Base-by-base conservation (phyloP, 2,329 filamentous ascomycete species). In the Cordyceps militaris region DNA sequence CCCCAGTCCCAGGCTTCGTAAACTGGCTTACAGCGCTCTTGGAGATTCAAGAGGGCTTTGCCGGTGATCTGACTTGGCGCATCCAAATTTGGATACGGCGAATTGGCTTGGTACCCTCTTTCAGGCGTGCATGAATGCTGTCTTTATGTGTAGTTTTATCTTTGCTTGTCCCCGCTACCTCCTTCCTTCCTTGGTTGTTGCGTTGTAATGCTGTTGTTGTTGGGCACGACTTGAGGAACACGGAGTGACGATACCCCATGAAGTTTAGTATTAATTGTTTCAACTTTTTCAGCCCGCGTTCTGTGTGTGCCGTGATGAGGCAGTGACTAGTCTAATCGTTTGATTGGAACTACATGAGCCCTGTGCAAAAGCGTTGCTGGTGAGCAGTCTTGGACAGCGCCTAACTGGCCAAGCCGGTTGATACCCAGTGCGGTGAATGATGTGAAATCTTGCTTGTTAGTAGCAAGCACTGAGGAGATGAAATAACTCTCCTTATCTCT, bases 211-310 rank as follows among this genome's bases (percentile, higher is more conserved):
- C 24, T 34, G 19, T 24, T 57, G 38, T 23, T 56, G 32, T 42
- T 43, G 36, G 46, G 38, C 46, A 57, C 46, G 55, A 57, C 11
- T 49, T 43, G 24, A 23, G 47, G 38, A 43, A 42, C 19, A 56
- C 44, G 38, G 55, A 57, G 46, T 57, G 46, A 57, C 55, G 55
- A 57, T 57, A 57, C 55, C 53, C 55, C 55, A 57, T 50, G 55
- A 57, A 50, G 48, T 21, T 40, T 50, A 50, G 26, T 50, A 57
- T 44, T 57, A 32, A 49, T 49, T 30, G 13, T 38, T 49, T 43
- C n/a, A 48, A 36, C 30, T 30, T 16, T n/a, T 48, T 21, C 23
- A 16, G 24, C 13, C 21, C 19, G 6, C n/a, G 8, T 11, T 47
- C 32, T 5, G 46, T 32, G 30, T 23, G 10, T 26, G 32, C 32